These are phyloP conservation scores for Penicillium fimorum DNA, from an alignment of 495 filamentous ascomycete genomes.

Conservation along the genomic window DNA sequence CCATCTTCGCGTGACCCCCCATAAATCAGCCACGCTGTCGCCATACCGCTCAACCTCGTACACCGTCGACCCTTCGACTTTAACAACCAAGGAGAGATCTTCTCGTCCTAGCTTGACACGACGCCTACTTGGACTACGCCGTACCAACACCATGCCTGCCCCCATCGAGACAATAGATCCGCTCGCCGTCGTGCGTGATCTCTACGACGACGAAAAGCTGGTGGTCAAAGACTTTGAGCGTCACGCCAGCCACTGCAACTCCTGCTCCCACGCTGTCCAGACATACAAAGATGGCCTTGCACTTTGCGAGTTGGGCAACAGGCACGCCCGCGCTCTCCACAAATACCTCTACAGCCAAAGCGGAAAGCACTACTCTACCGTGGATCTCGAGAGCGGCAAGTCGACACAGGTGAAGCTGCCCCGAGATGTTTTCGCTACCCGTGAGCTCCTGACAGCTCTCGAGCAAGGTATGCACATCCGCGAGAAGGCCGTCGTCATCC, in stretches of 20 bases:
- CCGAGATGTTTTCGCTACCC: conserved; percentile 35
- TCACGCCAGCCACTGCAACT: conserved; percentile 34
- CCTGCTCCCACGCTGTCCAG: conserved; percentile 41
- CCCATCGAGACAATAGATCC: conserved; percentile 27
- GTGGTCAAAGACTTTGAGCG: conserved; percentile 23
- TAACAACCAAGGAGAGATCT: conserved; percentile 24
- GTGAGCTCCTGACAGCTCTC: conserved; percentile 47
- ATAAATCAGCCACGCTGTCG: conserved; percentile 38
- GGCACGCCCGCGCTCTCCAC: conserved; percentile 46
- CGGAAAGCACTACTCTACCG: conserved; percentile 46
- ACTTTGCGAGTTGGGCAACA: conserved; percentile 51
- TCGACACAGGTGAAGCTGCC: conserved; percentile 51
- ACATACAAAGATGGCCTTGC: conserved; percentile 31
- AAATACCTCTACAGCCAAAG: conserved; percentile 50
- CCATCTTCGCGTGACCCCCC: conserved; percentile 23
- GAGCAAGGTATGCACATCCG: conserved; percentile 46
- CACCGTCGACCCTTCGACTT: conserved; percentile 23
- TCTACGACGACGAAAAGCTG: conserved; percentile 41
- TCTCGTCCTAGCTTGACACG: conserved; percentile 18
- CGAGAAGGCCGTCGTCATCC: conserved; percentile 15
- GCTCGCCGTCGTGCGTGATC: conserved; percentile 39
- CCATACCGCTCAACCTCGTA: conserved; percentile 30
- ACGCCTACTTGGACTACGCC: conserved; percentile 21
- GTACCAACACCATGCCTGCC: conserved; percentile 37
- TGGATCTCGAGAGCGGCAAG: conserved; percentile 46